phyloP scores from a whole-genome alignment of 2,329 filamentous ascomycete species.

The Fusarium sp. region DNA sequence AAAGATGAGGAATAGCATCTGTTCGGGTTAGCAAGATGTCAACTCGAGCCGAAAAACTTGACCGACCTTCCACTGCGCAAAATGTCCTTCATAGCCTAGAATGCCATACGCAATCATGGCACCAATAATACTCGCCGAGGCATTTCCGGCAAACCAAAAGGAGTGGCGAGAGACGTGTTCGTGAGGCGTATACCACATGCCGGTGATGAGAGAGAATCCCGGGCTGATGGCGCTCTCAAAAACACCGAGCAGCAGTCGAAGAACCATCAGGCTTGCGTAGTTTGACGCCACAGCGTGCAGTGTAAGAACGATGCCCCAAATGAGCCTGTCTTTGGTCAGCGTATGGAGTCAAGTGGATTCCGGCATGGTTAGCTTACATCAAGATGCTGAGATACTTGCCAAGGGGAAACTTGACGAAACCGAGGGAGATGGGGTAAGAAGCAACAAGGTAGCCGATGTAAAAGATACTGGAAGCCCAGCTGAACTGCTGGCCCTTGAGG shows the following conservation, averaged over 20 bases:
- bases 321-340: neutral
- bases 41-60: too few species aligned
- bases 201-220: constrained; percentile 41
- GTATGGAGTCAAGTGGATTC: neutral
- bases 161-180: constrained; percentile 46
- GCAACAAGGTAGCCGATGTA: constrained; percentile 61
- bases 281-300: constrained; percentile 49
- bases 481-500: constrained; percentile 54
- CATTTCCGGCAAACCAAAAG: constrained; percentile 48
- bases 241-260: constrained; percentile 42
- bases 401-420: constrained; percentile 36
- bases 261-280: constrained; percentile 44
- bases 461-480: constrained; percentile 60
- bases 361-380: constrained; percentile 7
- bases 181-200: constrained; percentile 47
- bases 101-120: constrained; percentile 42
- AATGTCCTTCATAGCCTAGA: neutral
- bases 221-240: constrained; percentile 44
- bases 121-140: constrained; percentile 41
- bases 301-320: constrained; percentile 51
- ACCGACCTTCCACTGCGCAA: constrained; percentile 20
- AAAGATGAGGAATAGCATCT: constrained; percentile 26
- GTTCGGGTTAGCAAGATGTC: neutral
- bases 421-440: constrained; percentile 34
- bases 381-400: constrained; percentile 37